Evolutionary conservation across 371 early-diverging fungal species (phyloP).

Genomic region (Gilbertella persicaria): DNA sequence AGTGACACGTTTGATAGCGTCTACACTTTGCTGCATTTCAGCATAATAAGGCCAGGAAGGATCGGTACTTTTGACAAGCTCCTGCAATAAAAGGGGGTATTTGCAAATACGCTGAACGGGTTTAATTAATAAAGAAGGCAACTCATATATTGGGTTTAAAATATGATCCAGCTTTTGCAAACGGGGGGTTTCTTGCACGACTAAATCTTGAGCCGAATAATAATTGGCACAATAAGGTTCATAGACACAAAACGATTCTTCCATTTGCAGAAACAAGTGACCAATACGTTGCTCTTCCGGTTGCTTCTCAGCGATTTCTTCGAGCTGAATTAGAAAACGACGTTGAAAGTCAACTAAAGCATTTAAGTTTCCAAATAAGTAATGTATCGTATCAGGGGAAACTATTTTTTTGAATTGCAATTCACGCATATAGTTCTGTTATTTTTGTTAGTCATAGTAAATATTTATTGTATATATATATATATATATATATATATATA

Average conservation of each 20-base stretch:
- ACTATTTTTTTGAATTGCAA: constrained; percentile 60
- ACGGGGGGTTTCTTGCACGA: constrained; percentile 53
- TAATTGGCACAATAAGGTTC: constrained; percentile 95
- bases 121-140: constrained; percentile 92
- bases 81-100: constrained; percentile 89
- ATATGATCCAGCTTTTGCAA: constrained; percentile 64
- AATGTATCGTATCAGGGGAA: constrained; percentile 76
- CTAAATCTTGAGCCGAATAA: constrained; percentile 70
- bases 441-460: constrained; percentile 2
- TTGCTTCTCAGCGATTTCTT: constrained; percentile 74
- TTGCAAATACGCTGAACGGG: constrained; percentile 98
- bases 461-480: constrained; percentile 1
- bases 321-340: constrained; percentile 89
- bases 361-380: constrained; percentile 91
- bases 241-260: constrained; percentile 90
- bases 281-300: constrained; percentile 90
- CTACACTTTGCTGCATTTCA: constrained; percentile 80
- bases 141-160: constrained; percentile 82
- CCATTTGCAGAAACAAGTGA: constrained; percentile 72
- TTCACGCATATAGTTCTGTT: constrained; percentile 61
- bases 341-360: constrained; percentile 95
- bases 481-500: constrained; percentile 3
- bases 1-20: constrained; percentile 84
- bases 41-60: constrained; percentile 66
- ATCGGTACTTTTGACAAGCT: constrained; percentile 81